Evolutionary conservation across 2,329 filamentous ascomycete genomes (phyloP), one percentile per base, ranked within the genome.

Genomic region (Fusarium floridanum): DNA sequence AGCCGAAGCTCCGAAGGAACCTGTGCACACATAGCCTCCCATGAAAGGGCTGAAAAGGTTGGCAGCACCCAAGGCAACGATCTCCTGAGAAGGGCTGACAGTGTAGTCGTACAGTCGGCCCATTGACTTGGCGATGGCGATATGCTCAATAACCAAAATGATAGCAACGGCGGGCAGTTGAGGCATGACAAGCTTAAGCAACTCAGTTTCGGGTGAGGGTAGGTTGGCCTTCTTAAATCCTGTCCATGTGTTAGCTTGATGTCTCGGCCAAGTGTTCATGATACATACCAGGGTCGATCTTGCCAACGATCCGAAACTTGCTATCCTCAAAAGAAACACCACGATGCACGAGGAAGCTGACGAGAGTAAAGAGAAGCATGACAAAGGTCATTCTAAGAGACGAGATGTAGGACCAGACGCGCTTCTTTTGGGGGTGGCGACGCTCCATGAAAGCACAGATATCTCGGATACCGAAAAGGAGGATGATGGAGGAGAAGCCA

Each of bases 101-200:
- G 89, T 91, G 81, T 96, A 96, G 83, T 94, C 94, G 84, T 94
- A 94, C 73, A 94, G 87, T 67, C 94, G 88, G 8, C 93, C 94
- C 78, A 95, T 95, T 0, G 93, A 94, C 81, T 96, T 96, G 8
- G 93, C 92, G 70, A 96, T 95, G 48, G 94, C 93, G 74, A 95
- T 95, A 79, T 96, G 94, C 82, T 95, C 94, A 64, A 96, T 94
- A 22, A 95, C 87, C 20, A 95, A 84, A 20, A 96, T 93, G 70
- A 96, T 94, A 59, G 94, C 89, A 0, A 92, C 90, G 20, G 92
- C 91, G 0, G 94, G 94, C 8, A 95, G 83, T 69, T 95, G 86
- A 29, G 86, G 86, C 3, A 88, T 83, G 73, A 94, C 90, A 0
- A 86, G 80, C 1, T 82, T 84, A 75, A 95, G 85, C 53, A 95